Base-by-base conservation (phyloP, 2,329 filamentous ascomycete genomes). In the Aspergillus pseudoviridinutans region DNA sequence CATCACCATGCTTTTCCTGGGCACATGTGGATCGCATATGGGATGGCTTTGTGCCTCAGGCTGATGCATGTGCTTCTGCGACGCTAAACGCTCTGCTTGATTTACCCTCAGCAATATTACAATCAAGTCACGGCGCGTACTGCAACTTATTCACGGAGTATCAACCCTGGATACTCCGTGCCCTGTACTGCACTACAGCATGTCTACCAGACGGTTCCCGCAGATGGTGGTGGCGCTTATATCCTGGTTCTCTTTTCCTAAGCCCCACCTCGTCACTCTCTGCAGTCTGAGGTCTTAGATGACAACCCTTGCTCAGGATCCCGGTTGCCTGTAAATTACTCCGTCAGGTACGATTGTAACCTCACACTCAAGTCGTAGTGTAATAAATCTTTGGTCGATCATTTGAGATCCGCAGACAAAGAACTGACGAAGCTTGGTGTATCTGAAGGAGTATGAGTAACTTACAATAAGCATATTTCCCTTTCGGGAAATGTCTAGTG, bases 181-280 rank as follows among this genome's bases (percentile, higher is more conserved):
- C 14, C 12, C 32, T 35, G 32, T 35, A 35, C 32, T 38, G 32
- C 32, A 38, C 32, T 38, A 38, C 14, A 7, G 14, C 3, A 6
- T 38, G 32, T 17, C 14, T 38, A 3, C 14, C 14, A 35, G 12
- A 17, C 12, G 14, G 4, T 49, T 53, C 22, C 44, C 29, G 50
- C 57, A 59, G 32, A 28, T 50, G 56, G 50, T 50, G 56, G 50
- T 53, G 51, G 54, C 54, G 51, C 49, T 49, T 44, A 49, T 50
- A 29, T 53, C 35, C 10, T 44, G 44, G 20, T 17, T 32, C 17
- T 17, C 29, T 29, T 42, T 46, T 46, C 35, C 35, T 12, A 50
- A 14, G 12, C 29, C 5, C 32, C 32, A 38, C 32, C 14, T 38
- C 32, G 14, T 38, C 32, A 38, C 6, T 38, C 32, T 17, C 12